Evolutionary conservation across 306 rosid species (phyloP).

Genomic region (Cicer chorassanicum): DNA sequence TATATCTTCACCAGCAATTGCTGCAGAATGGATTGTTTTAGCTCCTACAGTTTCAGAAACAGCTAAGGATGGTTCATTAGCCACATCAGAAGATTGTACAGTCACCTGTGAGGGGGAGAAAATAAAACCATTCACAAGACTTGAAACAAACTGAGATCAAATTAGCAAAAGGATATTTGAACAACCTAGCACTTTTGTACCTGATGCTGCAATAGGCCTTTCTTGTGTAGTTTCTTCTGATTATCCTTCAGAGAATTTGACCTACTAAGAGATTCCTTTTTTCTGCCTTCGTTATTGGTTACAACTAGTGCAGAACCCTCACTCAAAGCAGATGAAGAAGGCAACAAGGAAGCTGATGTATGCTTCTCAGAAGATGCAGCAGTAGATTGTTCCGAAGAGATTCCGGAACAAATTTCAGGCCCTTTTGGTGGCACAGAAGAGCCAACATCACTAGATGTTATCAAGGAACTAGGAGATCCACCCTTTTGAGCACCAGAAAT

Average conservation of each 20-base stretch:
- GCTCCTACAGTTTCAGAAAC: slow-evolving; percentile 55
- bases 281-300: slow-evolving; percentile 51
- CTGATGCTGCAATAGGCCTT: slow-evolving; percentile 64
- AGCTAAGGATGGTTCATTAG: slow-evolving; percentile 45
- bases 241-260: slow-evolving; percentile 70
- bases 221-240: slow-evolving; percentile 61
- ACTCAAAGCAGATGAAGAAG: slow-evolving; percentile 44
- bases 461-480: slow-evolving; percentile 54
- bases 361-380: slow-evolving; percentile 51
- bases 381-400: slow-evolving; percentile 45
- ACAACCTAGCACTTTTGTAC: slow-evolving; percentile 48
- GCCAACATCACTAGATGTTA: slow-evolving; percentile 50
- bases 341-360: slow-evolving; percentile 40
- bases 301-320: slow-evolving; percentile 53
- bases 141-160: slow-evolving; percentile 4
- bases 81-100: slow-evolving; percentile 51
- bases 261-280: slow-evolving; percentile 60
- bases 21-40: slow-evolving; percentile 42
- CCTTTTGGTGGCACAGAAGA: slow-evolving; percentile 51
- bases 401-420: slow-evolving; percentile 45
- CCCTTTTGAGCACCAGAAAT: slow-evolving; percentile 51
- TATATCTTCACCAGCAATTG: slow-evolving; percentile 39
- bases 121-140: background rate
- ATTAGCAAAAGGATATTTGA: slow-evolving; percentile 11
- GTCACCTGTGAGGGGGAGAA: slow-evolving; percentile 51